Percentiles rank a stretch among this genome's conserved stretches.
Evolutionary conservation across 1,139 yeast genomes (phyloP).

Genomic region (Candida dubliniensis): DNA sequence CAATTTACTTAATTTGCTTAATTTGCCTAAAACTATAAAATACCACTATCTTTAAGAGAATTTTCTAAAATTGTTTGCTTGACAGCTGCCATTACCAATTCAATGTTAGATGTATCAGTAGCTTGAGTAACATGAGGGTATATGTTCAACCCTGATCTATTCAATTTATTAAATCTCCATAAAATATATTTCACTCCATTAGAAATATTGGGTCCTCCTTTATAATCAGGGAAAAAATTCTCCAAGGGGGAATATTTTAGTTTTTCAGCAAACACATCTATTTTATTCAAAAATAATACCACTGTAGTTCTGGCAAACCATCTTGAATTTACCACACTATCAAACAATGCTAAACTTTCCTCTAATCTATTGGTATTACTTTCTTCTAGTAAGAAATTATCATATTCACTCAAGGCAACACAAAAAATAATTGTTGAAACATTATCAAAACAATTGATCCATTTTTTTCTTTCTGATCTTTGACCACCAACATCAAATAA

Average conservation of each 20-base stretch:
- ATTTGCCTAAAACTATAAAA: slow-evolving; percentile 38
- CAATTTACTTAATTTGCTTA: background rate
- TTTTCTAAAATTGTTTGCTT: slow-evolving; percentile 87
- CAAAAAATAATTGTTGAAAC: slow-evolving; percentile 88
- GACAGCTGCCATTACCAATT: slow-evolving; percentile 87
- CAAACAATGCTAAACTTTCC: slow-evolving; percentile 82
- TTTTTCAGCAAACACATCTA: slow-evolving; percentile 87
- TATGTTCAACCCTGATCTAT: slow-evolving; percentile 76
- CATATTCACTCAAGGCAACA: slow-evolving; percentile 88
- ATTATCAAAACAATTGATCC: slow-evolving; percentile 95
- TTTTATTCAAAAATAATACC: slow-evolving; percentile 82
- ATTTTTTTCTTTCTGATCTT: slow-evolving; percentile 86
- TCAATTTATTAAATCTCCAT: slow-evolving; percentile 87
- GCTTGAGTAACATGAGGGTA: slow-evolving; percentile 95
- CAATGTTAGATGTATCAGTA: slow-evolving; percentile 86
- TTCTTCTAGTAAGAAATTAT: slow-evolving; percentile 82
- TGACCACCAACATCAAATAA: slow-evolving; percentile 95
- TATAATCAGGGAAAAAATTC: slow-evolving; percentile 83
- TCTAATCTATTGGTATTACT: slow-evolving; percentile 77
- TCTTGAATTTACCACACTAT: slow-evolving; percentile 88
- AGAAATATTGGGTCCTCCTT: slow-evolving; percentile 83
- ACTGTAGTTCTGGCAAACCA: slow-evolving; percentile 90
- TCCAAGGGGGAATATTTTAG: slow-evolving; percentile 80
- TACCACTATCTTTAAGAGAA: slow-evolving; percentile 81
- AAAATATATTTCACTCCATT: slow-evolving; percentile 93